Conservation (phyloP, 2,329 filamentous ascomycete species). For the Colletotrichum simmondsii region DNA sequence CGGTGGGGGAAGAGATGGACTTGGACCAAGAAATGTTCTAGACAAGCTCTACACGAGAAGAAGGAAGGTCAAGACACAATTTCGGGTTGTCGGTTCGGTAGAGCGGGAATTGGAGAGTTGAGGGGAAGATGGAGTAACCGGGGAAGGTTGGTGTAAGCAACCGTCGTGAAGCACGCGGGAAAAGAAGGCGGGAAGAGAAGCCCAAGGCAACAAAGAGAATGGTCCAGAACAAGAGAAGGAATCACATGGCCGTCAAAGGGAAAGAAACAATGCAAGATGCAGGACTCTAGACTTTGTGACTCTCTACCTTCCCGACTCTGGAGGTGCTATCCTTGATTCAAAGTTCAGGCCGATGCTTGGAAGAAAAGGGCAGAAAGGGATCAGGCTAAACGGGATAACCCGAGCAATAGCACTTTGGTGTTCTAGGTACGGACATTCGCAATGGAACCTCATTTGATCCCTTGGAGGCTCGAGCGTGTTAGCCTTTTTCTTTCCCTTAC, state of each 20-base stretch:
- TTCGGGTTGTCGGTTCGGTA: slow-evolving; percentile 2
- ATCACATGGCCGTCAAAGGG: not conserved
- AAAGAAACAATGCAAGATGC: not conserved
- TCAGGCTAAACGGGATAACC: slow-evolving; percentile 1
- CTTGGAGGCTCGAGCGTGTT: not conserved
- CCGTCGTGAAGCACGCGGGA: not conserved
- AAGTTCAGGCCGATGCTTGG: not conserved
- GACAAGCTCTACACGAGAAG: not conserved
- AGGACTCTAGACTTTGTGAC: too few relatives aligned
- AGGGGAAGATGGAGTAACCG: not conserved
- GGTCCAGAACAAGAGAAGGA: not conserved
- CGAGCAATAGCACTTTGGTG: not conserved
- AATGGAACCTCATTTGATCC: not conserved
- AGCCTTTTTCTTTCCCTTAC: too few relatives aligned
- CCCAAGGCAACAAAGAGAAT: not conserved
- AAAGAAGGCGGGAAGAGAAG: not conserved
- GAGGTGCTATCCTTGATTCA: not conserved
- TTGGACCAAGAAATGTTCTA: not conserved
- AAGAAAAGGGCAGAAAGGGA: not conserved
- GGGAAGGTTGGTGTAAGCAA: not conserved
- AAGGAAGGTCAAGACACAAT: slow-evolving; percentile 2
- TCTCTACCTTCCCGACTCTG: not conserved
- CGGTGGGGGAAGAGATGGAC: not conserved
- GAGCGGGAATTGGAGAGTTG: slow-evolving; percentile 1
- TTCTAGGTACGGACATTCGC: not conserved